These are phyloP conservation scores for Aspergillus incahuasiensis DNA, from an alignment of 495 filamentous ascomycete species.

Conservation along the genomic window DNA sequence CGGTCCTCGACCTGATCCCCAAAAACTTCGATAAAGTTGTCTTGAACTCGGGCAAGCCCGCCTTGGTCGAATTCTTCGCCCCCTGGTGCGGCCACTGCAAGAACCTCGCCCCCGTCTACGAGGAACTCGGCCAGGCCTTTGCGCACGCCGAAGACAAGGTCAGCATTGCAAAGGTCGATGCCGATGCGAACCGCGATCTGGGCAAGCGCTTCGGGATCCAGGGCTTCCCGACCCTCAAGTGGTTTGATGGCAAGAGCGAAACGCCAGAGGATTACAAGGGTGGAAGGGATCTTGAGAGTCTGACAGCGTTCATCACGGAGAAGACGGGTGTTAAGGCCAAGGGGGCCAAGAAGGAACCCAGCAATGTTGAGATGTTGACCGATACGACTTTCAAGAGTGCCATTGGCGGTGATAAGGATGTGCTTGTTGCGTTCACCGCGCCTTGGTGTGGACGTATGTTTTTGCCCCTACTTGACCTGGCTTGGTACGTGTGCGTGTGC, in stretches of 20 bases:
- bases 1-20: conserved; percentile 80
- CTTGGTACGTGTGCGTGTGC: background rate
- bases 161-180: conserved; percentile 91
- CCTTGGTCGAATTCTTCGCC: conserved; percentile 97
- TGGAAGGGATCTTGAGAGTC: conserved; percentile 81
- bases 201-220: conserved; percentile 83
- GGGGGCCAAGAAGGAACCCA: conserved; percentile 64
- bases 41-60: conserved; percentile 87
- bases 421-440: conserved; percentile 92
- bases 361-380: conserved; percentile 72
- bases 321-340: conserved; percentile 82
- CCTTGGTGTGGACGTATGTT: conserved; percentile 95
- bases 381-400: conserved; percentile 71
- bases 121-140: conserved; percentile 78
- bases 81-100: conserved; percentile 99
- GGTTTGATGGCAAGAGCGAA: conserved; percentile 95
- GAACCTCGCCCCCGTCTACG: conserved; percentile 88
- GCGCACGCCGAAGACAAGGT: conserved; percentile 75
- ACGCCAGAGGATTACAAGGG: conserved; percentile 81
- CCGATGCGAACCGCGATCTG: conserved; percentile 77
- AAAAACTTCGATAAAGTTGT: conserved; percentile 86
- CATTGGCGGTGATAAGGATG: conserved; percentile 82
- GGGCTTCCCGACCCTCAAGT: conserved; percentile 96
- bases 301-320: conserved; percentile 74
- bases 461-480: conserved; percentile 3